These are phyloP conservation scores for Pseudoturritis turrita DNA, from an alignment of 345 rosid species.

Conservation along the genomic window DNA sequence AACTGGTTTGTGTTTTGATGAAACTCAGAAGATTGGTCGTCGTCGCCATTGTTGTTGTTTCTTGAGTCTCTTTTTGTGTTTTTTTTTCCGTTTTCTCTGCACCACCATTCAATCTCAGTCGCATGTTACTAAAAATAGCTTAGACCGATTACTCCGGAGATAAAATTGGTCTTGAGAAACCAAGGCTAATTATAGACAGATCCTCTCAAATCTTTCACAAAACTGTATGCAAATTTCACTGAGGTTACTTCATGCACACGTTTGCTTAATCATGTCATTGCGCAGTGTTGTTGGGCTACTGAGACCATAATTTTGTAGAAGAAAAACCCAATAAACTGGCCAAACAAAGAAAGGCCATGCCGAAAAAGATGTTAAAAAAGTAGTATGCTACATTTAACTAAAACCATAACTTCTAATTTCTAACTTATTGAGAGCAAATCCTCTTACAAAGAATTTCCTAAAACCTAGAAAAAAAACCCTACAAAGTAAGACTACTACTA, in stretches of 20 bases:
- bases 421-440: not conserved
- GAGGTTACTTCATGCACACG: not conserved
- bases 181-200: not conserved
- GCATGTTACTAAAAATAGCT: conserved; percentile 13
- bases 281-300: not conserved
- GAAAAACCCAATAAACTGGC: too few relatives aligned
- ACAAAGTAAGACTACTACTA: not conserved
- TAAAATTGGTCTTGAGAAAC: not conserved
- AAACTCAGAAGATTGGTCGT: conserved; percentile 7
- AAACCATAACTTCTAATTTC: not conserved
- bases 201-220: not conserved
- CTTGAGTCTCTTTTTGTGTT: conserved; percentile 15
- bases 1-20: not conserved
- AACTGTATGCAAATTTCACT: not conserved
- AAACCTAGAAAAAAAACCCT: not conserved
- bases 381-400: not conserved
- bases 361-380: not conserved
- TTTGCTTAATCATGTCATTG: not conserved
- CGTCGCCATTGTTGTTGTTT: conserved; percentile 26
- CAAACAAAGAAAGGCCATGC: not conserved
- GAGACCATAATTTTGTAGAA: too few relatives aligned
- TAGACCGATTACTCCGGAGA: not conserved
- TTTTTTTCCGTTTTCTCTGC: conserved; percentile 4
- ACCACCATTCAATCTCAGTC: conserved; percentile 13
- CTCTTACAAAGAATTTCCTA: conserved; percentile 1